Percentiles rank a stretch among this genome's conserved stretches.
Evolutionary conservation across 306 rosid species (phyloP).

Genomic region (Cotoneaster glaucophyllus): DNA sequence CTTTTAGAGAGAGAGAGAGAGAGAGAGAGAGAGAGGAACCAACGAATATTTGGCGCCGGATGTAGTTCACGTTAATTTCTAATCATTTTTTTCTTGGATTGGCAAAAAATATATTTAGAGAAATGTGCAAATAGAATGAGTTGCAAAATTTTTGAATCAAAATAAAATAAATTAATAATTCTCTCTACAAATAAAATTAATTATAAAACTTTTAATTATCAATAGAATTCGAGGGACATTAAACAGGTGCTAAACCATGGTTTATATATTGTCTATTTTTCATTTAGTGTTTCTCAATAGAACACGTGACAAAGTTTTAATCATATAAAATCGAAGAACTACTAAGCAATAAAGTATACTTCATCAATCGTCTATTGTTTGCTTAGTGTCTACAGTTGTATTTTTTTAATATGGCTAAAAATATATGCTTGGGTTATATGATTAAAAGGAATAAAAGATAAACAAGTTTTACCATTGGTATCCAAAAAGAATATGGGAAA

Average conservation of each 20-base stretch:
- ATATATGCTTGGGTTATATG: not conserved
- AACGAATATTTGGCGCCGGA: constrained; percentile 53
- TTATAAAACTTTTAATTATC: not conserved
- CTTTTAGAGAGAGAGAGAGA: constrained; percentile 6
- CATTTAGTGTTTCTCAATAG: not conserved
- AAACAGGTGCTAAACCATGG: not conserved
- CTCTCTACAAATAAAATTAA: too few species aligned
- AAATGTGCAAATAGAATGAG: not conserved
- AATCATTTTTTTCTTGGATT: constrained; percentile 19
- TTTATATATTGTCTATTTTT: too few species aligned
- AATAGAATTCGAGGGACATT: not conserved
- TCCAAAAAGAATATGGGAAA: not conserved
- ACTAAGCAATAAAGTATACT: not conserved
- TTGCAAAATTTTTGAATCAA: not conserved
- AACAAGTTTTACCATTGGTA: not conserved
- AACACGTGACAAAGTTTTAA: not conserved
- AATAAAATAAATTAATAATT: too few species aligned
- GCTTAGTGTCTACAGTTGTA: too few species aligned
- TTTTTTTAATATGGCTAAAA: too few species aligned
- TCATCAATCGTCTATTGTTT: not conserved
- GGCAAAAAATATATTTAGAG: not conserved
- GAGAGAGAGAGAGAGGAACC: constrained; percentile 13
- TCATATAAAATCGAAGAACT: not conserved
- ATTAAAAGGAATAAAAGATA: not conserved
- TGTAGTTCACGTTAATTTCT: constrained; percentile 42